These are phyloP conservation scores for Silene latifolia DNA, from an alignment of 148 eudicot species.

Conservation along the genomic window DNA sequence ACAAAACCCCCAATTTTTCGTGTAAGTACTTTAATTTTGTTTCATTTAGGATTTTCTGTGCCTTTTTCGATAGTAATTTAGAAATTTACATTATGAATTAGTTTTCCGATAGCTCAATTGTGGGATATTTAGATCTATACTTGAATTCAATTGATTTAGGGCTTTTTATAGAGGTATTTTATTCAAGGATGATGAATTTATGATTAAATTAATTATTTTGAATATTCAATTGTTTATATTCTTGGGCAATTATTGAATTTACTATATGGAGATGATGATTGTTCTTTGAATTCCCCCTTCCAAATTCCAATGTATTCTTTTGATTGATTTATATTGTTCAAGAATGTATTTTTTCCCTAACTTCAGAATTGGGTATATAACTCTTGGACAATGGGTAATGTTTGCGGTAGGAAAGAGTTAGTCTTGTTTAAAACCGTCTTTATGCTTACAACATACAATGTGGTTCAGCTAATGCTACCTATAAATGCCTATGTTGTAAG, in stretches of 20 bases:
- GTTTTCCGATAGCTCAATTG: not conserved
- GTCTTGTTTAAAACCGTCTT: too few species aligned
- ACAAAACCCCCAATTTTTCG: not conserved
- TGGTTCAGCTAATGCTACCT: too few species aligned
- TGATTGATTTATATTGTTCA: not conserved
- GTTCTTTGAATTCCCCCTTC: not conserved
- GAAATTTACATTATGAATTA: not conserved
- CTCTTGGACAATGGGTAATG: not conserved
- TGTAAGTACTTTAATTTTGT: not conserved
- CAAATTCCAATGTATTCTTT: not conserved
- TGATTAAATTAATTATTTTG: too few species aligned
- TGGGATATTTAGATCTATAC: not conserved
- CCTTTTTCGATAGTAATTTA: not conserved
- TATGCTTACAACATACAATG: too few species aligned
- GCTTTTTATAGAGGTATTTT: too few species aligned
- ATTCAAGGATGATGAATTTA: too few species aligned
- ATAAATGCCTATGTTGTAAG: too few species aligned
- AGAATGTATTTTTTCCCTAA: not conserved
- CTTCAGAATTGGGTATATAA: not conserved
- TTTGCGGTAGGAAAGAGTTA: not conserved
- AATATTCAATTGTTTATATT: not conserved
- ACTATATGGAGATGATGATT: not conserved
- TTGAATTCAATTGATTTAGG: not conserved
- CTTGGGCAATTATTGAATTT: not conserved
- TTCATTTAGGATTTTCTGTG: not conserved